These are phyloP conservation scores for Limnanthes douglasii DNA, from an alignment of 345 rosid genomes.

Conservation along the genomic window DNA sequence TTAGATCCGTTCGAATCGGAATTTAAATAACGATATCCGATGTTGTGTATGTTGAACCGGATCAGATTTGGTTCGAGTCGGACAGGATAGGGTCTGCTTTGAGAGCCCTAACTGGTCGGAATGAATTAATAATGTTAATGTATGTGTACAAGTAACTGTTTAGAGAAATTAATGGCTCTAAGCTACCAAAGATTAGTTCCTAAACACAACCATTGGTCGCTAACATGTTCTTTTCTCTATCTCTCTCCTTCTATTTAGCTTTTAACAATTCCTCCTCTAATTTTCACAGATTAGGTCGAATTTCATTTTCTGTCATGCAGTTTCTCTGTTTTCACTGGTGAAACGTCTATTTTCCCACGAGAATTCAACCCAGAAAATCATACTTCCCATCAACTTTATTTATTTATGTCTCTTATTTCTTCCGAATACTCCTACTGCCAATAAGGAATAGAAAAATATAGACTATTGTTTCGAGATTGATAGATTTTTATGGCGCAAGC, in stretches of 20 bases:
- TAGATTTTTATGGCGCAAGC: conserved; percentile 21
- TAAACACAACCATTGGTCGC: conserved; percentile 20
- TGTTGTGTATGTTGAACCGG: no score
- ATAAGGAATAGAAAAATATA: conserved; percentile 13
- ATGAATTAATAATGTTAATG: conserved; percentile 2
- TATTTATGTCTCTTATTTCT: conserved; percentile 14
- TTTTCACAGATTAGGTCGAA: conserved; percentile 34
- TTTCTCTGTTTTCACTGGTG: conserved; percentile 23
- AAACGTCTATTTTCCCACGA: conserved; percentile 33
- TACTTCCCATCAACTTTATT: conserved; percentile 12
- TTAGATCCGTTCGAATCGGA: no score
- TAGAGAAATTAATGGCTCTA: conserved; percentile 37
- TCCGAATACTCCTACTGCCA: conserved; percentile 24
- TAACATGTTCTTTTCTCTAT: conserved; percentile 60
- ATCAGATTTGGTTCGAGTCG: no score
- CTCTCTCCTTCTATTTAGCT: conserved; percentile 4
- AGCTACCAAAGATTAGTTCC: conserved; percentile 34
- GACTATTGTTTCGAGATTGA: conserved; percentile 18
- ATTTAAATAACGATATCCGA: no score
- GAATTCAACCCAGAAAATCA: conserved; percentile 27
- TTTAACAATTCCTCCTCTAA: no score
- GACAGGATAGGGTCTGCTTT: no score
- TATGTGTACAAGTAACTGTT: conserved; percentile 31
- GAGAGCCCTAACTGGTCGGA: no score
- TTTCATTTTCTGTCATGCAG: conserved; percentile 29